These are phyloP conservation scores for Sporothrix dimorphospora DNA, from an alignment of 2,329 filamentous ascomycete species.

Conservation along the genomic window DNA sequence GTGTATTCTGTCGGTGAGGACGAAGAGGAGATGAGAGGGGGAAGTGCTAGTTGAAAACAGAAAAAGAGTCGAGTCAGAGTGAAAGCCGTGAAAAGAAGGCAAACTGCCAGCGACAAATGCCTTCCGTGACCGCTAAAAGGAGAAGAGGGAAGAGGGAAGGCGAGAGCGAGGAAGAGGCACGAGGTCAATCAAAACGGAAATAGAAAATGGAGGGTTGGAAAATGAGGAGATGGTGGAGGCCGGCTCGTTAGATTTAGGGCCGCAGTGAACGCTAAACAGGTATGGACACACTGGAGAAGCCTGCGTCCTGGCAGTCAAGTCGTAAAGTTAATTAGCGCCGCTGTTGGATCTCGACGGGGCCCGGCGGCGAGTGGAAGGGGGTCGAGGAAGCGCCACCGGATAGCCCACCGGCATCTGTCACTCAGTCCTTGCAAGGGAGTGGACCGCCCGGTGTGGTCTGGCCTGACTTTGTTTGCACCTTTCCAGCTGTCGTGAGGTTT, in stretches of 20 bases:
- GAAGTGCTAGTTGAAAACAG: background rate
- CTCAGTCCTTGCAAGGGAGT: background rate
- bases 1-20: conserved; percentile 21
- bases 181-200: conserved; percentile 10
- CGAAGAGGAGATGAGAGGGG: background rate
- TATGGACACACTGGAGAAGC: background rate
- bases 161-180: conserved; percentile 11
- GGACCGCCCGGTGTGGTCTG: background rate
- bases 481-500: background rate
- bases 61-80: background rate
- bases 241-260: background rate
- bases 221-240: conserved; percentile 22
- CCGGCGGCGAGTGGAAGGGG: background rate
- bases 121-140: background rate
- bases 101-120: background rate
- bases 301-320: background rate
- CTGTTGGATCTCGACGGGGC: background rate
- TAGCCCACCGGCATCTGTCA: background rate
- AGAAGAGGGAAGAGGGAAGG: background rate
- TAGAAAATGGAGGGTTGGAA: conserved; percentile 9
- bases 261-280: conserved; percentile 18
- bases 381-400: background rate
- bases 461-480: background rate
- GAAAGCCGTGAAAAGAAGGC: background rate
- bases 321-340: conserved; percentile 10